A percentile compares a stretch with the other conserved stretches of the same genome.
Conservation (phyloP, 2,329 filamentous ascomycete species). For the Xylariaceae sp. region DNA sequence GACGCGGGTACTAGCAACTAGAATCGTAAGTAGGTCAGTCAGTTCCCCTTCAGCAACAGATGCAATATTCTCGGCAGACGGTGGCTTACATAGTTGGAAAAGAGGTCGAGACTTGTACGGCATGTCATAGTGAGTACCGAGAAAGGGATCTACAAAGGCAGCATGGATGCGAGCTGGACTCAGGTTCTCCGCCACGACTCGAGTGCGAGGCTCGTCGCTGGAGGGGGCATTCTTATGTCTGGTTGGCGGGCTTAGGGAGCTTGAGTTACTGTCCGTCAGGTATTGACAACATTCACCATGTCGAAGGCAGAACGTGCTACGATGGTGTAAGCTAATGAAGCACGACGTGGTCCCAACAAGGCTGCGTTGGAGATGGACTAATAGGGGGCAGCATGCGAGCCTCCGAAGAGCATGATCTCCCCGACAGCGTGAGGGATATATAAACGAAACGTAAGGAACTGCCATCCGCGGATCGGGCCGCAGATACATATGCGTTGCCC, state of each 20-base stretch:
- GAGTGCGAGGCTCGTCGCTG: slow-evolving; percentile 25
- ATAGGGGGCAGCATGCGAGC: neutral
- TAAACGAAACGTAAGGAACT: slow-evolving; percentile 6
- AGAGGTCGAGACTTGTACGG: slow-evolving; percentile 34
- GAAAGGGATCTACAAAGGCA: slow-evolving; percentile 27
- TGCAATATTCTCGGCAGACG: slow-evolving; percentile 16
- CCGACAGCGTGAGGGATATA: slow-evolving; percentile 7
- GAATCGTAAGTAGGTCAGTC: slow-evolving; percentile 2
- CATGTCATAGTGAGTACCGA: slow-evolving; percentile 31
- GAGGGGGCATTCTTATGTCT: slow-evolving; percentile 17
- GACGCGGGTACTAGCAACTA: slow-evolving; percentile 40
- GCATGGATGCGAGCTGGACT: slow-evolving; percentile 22
- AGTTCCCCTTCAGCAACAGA: slow-evolving; percentile 4
- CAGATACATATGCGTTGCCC: slow-evolving; percentile 5
- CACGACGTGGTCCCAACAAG: neutral
- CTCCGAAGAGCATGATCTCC: neutral
- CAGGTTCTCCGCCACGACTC: slow-evolving; percentile 14
- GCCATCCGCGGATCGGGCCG: neutral
- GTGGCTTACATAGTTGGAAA: slow-evolving; percentile 32
- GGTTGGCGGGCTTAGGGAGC: slow-evolving; percentile 18
- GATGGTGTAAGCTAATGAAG: slow-evolving; percentile 15
- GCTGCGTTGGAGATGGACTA: slow-evolving; percentile 1
- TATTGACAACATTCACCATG: slow-evolving; percentile 40
- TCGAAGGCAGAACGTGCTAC: slow-evolving; percentile 42
- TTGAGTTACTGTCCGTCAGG: slow-evolving; percentile 26